A percentile compares a stretch with the other conserved stretches of the same genome.
phyloP scores from a whole-genome alignment of 2,329 filamentous ascomycete genomes.

The Orbilia javanica region DNA sequence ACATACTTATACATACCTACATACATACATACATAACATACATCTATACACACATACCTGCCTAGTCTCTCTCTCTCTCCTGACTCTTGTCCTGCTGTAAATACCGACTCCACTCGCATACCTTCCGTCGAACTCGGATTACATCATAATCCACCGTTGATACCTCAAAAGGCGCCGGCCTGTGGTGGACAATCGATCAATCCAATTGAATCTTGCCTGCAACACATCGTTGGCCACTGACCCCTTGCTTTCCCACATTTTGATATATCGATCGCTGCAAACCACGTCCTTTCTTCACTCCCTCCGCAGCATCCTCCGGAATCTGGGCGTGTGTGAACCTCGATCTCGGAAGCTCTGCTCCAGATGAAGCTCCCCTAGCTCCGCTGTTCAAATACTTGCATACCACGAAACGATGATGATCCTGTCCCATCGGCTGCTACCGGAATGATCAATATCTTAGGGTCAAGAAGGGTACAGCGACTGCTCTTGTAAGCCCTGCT shows the following conservation, averaged over 20 bases:
- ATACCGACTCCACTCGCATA: not conserved
- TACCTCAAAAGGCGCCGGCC: not conserved
- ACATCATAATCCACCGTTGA: conserved; percentile 31
- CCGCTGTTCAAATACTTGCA: conserved; percentile 27
- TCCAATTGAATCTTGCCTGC: conserved; percentile 7
- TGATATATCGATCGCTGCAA: conserved; percentile 38
- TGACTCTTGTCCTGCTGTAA: not conserved
- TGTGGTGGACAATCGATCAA: not conserved
- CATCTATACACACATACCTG: conserved; percentile 11
- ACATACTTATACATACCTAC: no score
- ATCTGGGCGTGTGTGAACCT: conserved; percentile 34
- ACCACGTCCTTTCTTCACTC: not conserved
- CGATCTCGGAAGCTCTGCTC: conserved; percentile 35
- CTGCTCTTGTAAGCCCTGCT: conserved; percentile 51
- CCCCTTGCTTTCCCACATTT: conserved; percentile 48
- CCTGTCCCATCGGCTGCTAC: conserved; percentile 32
- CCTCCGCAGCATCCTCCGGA: conserved; percentile 21
- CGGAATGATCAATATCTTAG: conserved; percentile 52
- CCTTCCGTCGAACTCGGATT: conserved; percentile 17
- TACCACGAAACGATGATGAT: conserved; percentile 46
- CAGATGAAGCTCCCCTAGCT: conserved; percentile 50
- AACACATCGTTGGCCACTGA: conserved; percentile 38
- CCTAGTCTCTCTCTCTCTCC: conserved; percentile 5
- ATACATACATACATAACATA: not conserved
- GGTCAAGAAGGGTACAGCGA: conserved; percentile 54